Conservation (phyloP, 148 eudicot species). For the Camellia granthamiana region DNA sequence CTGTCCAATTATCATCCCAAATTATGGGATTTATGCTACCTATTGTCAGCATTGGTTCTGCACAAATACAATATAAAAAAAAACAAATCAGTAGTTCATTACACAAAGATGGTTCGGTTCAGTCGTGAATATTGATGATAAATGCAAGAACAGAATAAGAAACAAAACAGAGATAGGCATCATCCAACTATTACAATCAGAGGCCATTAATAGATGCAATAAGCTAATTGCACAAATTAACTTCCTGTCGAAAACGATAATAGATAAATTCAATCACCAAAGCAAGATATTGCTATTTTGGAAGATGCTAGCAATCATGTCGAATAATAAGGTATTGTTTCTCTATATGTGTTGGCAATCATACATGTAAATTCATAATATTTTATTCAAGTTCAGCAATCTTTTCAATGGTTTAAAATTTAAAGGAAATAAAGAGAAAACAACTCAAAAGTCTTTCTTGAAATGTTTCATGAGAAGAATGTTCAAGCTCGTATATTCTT, state of each 20-base stretch:
- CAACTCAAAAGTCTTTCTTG: not conserved
- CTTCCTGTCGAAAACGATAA: not conserved
- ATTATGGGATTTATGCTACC: constrained; percentile 79
- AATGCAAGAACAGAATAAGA: not conserved
- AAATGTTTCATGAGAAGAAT: not conserved
- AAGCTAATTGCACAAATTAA: not conserved
- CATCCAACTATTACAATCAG: constrained; percentile 1
- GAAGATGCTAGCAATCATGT: not conserved
- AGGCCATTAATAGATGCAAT: not conserved
- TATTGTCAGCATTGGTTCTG: constrained; percentile 95
- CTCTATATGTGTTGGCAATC: not conserved
- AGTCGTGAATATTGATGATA: not conserved
- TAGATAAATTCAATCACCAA: not conserved
- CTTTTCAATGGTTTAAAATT: not conserved
- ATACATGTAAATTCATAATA: not conserved
- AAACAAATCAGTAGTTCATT: not conserved
- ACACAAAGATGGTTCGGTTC: not conserved
- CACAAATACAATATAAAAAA: constrained; percentile 9
- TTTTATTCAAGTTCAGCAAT: not conserved
- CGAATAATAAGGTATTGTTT: not conserved
- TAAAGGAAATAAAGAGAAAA: not conserved
- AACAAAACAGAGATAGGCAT: not conserved
- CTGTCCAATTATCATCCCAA: constrained; percentile 97
- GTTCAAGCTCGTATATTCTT: not conserved
- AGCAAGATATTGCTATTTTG: not conserved